Base-by-base conservation (phyloP, 2,329 filamentous ascomycete species). In the Ceratocystis papillata region DNA sequence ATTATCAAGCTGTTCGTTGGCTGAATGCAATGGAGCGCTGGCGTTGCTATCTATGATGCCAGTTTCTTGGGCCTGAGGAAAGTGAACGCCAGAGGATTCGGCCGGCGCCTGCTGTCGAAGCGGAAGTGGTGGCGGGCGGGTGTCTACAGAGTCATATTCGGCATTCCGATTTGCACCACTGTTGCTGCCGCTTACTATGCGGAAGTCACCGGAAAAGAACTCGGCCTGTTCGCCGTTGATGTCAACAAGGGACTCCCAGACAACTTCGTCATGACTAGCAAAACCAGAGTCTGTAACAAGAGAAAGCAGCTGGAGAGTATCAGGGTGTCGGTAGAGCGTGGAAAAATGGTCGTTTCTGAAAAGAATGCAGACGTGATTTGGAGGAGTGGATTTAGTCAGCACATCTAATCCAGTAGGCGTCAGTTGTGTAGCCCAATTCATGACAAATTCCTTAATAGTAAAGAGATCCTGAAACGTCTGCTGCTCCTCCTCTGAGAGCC, bases 341-440 rank as follows among this genome's bases (percentile, higher is more conserved):
- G 90, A 91, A 73, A 99, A 99, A 74, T 99, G 94, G 72, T 99
- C 93, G 71, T 99, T 99, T 30, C 94, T 85, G 78, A 99, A 99
- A 1, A 99, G 77, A 62, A 99, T 97, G 0, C 90, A 90, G 69
- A 96, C 84, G 1, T 88, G 85, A 1, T 91, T 93, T 0, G 90
- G 87, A 12, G 82, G 78, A 67, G 96, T 81, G 5, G 82, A 85
- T 63, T 84, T 83, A 0, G 81, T 81, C 48, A 97, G 86, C 1
- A 88, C 83, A 48, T 88, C 82, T 1, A 99, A 80, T 0, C 94
- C 94, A 74, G 87, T 88, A 0, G 83, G 79, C 0, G 94, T 96
- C 25, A 99, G 78, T 71, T 99, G 94, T 0, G 94, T 97, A 0
- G 90, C 87, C 68, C 90, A 92, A 1, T 80, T 81, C 2, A 80